A percentile compares a stretch with the other conserved stretches of the same genome.
phyloP scores from a whole-genome alignment of 2,329 filamentous ascomycete genomes.

The Tricladium varicosporioides region DNA sequence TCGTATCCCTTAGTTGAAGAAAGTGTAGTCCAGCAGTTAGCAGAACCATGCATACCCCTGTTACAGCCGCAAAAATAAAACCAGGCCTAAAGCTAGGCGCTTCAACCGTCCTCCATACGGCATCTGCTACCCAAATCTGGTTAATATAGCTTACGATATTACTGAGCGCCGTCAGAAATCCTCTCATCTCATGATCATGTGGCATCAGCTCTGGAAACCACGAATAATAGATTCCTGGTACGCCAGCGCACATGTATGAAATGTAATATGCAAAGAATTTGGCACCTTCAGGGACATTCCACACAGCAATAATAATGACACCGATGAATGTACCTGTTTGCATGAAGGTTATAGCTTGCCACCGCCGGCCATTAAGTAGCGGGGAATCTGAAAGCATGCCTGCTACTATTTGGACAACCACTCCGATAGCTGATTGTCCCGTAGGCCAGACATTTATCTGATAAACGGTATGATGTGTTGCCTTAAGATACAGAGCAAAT shows the following conservation, averaged over 20 bases:
- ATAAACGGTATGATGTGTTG: conserved; percentile 15
- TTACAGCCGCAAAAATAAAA: conserved; percentile 15
- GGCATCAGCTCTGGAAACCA: conserved; percentile 32
- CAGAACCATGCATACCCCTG: conserved; percentile 11
- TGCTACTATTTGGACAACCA: conserved; percentile 22
- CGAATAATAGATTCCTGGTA: conserved; percentile 34
- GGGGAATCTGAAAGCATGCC: conserved; percentile 28
- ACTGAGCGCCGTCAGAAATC: conserved; percentile 22
- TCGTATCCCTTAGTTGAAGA: too few species aligned
- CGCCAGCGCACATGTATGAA: conserved; percentile 33
- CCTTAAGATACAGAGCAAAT: conserved; percentile 26
- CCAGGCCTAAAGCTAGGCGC: conserved; percentile 22
- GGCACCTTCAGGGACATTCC: conserved; percentile 31
- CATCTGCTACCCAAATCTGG: conserved; percentile 25
- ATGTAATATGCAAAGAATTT: conserved; percentile 36
- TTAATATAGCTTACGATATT: conserved; percentile 25
- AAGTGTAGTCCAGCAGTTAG: not conserved
- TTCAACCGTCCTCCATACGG: conserved; percentile 26
- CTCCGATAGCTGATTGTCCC: conserved; percentile 19
- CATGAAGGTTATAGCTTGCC: conserved; percentile 26
- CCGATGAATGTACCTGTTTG: conserved; percentile 28
- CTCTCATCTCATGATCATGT: conserved; percentile 29
- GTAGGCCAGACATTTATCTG: conserved; percentile 26
- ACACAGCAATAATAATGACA: conserved; percentile 30
- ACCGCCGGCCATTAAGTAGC: conserved; percentile 22